phyloP scores from a whole-genome alignment of 331 rosid genomes.

The Stylosanthes scabra region DNA sequence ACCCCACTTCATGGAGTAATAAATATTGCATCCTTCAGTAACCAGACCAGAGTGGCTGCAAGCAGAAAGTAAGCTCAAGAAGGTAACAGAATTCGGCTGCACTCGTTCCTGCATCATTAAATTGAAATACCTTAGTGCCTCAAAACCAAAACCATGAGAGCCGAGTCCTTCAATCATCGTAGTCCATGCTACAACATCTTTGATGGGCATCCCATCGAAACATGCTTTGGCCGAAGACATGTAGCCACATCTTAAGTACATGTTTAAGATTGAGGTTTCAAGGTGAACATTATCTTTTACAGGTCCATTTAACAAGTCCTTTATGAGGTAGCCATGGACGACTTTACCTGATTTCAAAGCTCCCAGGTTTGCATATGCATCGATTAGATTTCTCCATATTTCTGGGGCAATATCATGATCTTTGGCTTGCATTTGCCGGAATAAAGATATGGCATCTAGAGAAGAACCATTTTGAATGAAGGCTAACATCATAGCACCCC shows the following conservation, averaged over 20 bases:
- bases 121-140: constrained; percentile 45
- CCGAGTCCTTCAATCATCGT: constrained; percentile 70
- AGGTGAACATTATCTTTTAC: constrained; percentile 33
- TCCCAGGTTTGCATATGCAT: constrained; percentile 61
- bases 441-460: constrained; percentile 50
- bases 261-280: constrained; percentile 62
- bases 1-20: constrained; percentile 57
- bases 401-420: constrained; percentile 43
- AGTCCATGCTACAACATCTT: constrained; percentile 70
- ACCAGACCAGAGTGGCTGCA: constrained; percentile 74
- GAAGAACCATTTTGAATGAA: constrained; percentile 57
- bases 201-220: constrained; percentile 43
- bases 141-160: constrained; percentile 56
- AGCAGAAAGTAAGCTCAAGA: constrained; percentile 66
- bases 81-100: constrained; percentile 55
- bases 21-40: constrained; percentile 59
- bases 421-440: constrained; percentile 52
- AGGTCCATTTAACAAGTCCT: constrained; percentile 25
- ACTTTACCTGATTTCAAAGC: constrained; percentile 60
- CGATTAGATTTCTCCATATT: constrained; percentile 57
- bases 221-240: constrained; percentile 48
- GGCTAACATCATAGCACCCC: constrained; percentile 66
- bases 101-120: constrained; percentile 52
- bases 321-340: constrained; percentile 52
- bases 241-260: constrained; percentile 64